Percentiles rank a stretch among this genome's conserved stretches.
Evolutionary conservation across 805 yeast species (phyloP).

Genomic region (Ogataea zsoltii): DNA sequence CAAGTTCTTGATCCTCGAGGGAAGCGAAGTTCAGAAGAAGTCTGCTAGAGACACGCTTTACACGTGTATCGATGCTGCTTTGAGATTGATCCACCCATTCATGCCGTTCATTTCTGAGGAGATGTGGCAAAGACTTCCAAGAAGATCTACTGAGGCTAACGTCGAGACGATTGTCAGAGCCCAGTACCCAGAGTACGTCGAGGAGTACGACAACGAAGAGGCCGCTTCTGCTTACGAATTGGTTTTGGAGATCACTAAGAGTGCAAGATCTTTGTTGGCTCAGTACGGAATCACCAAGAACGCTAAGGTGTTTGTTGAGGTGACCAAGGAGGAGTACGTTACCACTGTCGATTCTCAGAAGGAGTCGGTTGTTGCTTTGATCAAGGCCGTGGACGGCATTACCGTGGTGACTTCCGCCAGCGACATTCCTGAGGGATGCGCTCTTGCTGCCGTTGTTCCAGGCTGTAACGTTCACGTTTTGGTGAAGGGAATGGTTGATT

Average conservation of each 20-base stretch:
- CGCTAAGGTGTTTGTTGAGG: constrained; percentile 82
- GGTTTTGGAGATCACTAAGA: constrained; percentile 82
- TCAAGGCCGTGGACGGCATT: constrained; percentile 83
- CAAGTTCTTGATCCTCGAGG: constrained; percentile 88
- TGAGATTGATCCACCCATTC: constrained; percentile 92
- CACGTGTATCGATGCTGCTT: constrained; percentile 88
- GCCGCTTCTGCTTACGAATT: constrained; percentile 79
- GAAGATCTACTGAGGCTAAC: constrained; percentile 64
- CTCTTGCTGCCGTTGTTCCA: constrained; percentile 76
- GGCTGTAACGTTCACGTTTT: constrained; percentile 83
- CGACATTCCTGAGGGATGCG: constrained; percentile 87
- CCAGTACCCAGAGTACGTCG: constrained; percentile 66
- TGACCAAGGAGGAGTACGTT: constrained; percentile 47
- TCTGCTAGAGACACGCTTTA: constrained; percentile 94
- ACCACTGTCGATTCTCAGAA: constrained; percentile 67
- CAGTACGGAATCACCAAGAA: constrained; percentile 88
- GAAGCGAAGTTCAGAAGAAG: constrained; percentile 77
- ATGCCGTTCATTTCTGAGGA: constrained; percentile 98
- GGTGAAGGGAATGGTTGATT: constrained; percentile 92
- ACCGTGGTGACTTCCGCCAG: constrained; percentile 54
- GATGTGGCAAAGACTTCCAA: constrained; percentile 98
- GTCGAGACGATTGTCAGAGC: constrained; percentile 77
- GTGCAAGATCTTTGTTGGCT: constrained; percentile 87
- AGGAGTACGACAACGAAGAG: constrained; percentile 60
- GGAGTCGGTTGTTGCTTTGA: constrained; percentile 85